Percentiles rank a stretch among this genome's conserved stretches.
Evolutionary conservation across 2,329 filamentous ascomycete genomes (phyloP).

Genomic region (Shiraia sp.): DNA sequence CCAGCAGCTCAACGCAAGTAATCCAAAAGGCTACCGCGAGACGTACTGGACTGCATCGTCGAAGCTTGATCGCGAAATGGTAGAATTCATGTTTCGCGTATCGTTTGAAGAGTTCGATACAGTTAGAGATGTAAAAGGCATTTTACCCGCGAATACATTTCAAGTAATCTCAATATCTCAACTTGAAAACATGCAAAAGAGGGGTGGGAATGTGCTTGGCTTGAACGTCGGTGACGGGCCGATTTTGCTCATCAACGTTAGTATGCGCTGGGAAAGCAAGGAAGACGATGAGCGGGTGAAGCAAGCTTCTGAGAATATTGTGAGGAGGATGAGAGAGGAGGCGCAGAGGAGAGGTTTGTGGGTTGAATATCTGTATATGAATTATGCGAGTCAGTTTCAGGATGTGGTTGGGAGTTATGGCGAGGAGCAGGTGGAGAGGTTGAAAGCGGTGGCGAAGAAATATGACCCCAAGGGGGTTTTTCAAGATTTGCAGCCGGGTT

Average conservation of each 20-base stretch:
- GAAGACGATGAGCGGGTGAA: slow-evolving; percentile 22
- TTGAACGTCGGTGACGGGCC: slow-evolving; percentile 13
- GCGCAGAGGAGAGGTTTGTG: slow-evolving; percentile 4
- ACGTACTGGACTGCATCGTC: slow-evolving; percentile 28
- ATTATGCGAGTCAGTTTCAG: slow-evolving; percentile 50
- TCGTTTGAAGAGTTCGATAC: slow-evolving; percentile 17
- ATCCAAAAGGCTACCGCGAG: slow-evolving; percentile 15
- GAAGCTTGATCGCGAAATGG: slow-evolving; percentile 18
- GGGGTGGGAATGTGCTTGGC: slow-evolving; percentile 29
- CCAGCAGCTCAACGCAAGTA: slow-evolving; percentile 7
- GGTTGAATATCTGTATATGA: slow-evolving; percentile 46
- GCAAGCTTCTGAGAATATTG: slow-evolving; percentile 13
- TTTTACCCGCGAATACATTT: slow-evolving; percentile 21
- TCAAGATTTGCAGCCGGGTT: slow-evolving; percentile 8
- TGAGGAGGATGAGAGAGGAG: neutral
- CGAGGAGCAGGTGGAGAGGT: slow-evolving; percentile 29
- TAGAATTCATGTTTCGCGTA: slow-evolving; percentile 12
- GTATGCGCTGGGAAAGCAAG: slow-evolving; percentile 19
- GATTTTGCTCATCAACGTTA: slow-evolving; percentile 15
- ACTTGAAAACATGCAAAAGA: slow-evolving; percentile 20
- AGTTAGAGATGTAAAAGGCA: slow-evolving; percentile 12
- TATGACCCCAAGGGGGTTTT: slow-evolving; percentile 11
- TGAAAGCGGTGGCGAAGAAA: slow-evolving; percentile 7
- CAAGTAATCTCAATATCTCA: slow-evolving; percentile 23
- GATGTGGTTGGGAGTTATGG: slow-evolving; percentile 48